Percentiles rank a stretch among this genome's conserved stretches.
phyloP scores from a whole-genome alignment of 179 eudicot species.

The Amaranthus tricolor region DNA sequence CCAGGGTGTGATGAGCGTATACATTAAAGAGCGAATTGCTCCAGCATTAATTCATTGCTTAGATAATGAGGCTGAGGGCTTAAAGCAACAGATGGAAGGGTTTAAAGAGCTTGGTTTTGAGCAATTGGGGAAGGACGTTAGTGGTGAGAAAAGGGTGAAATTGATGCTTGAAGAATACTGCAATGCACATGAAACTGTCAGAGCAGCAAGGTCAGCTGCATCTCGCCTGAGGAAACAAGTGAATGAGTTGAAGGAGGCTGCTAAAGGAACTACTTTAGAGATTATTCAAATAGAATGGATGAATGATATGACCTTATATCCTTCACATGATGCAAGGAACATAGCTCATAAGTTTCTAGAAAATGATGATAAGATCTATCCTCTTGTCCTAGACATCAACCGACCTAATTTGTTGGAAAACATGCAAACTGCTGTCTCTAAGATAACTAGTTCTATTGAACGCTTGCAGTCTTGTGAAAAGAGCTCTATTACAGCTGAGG shows the following conservation, averaged over 20 bases:
- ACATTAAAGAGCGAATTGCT: constrained; percentile 72
- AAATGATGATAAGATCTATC: constrained; percentile 55
- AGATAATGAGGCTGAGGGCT: constrained; percentile 57
- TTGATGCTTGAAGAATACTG: constrained; percentile 87
- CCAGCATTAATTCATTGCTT: constrained; percentile 56
- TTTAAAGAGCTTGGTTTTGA: constrained; percentile 43
- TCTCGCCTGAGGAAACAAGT: constrained; percentile 63
- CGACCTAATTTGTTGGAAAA: constrained; percentile 78
- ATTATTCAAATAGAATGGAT: constrained; percentile 94
- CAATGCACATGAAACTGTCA: constrained; percentile 86
- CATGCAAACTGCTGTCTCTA: constrained; percentile 65
- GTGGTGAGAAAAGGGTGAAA: constrained; percentile 60
- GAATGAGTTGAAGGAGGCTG: constrained; percentile 74
- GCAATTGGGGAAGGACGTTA: constrained; percentile 39
- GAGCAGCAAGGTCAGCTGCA: constrained; percentile 88
- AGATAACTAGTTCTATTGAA: constrained; percentile 70
- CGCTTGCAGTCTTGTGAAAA: constrained; percentile 78
- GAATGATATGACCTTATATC: constrained; percentile 52
- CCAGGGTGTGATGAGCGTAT: constrained; percentile 56
- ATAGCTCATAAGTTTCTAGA: constrained; percentile 65
- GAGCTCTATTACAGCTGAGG: constrained; percentile 79
- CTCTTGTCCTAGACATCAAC: constrained; percentile 58
- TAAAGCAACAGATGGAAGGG: constrained; percentile 46
- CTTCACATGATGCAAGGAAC: constrained; percentile 57
- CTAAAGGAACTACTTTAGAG: constrained; percentile 66